Evolutionary conservation across 2,329 filamentous ascomycete genomes (phyloP).

Genomic region (Microascus cirrosus): DNA sequence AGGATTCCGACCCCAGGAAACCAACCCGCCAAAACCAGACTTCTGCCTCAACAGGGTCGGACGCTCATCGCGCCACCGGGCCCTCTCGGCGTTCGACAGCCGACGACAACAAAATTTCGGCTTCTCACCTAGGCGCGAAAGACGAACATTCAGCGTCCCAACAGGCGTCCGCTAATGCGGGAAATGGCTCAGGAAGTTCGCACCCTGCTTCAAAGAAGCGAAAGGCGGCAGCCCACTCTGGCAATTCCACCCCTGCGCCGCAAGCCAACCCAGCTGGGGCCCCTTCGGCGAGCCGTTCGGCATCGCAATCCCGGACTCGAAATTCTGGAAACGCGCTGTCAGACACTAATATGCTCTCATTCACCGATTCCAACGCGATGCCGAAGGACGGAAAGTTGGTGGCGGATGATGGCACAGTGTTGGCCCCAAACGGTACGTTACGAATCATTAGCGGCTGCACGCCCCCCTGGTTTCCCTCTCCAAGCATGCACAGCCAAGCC

Average conservation of each 20-base stretch:
- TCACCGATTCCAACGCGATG: constrained; percentile 58
- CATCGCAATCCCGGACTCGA: constrained; percentile 2
- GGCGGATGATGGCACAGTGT: constrained; percentile 80
- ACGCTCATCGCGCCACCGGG: neutral
- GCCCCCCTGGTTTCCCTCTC: constrained; percentile 1
- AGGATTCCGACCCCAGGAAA: constrained; percentile 48
- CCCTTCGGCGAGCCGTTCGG: neutral
- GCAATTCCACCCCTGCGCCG: constrained; percentile 12
- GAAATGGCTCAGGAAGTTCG: neutral
- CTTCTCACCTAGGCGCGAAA: constrained; percentile 1
- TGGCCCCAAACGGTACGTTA: constrained; percentile 73
- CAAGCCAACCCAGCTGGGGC: constrained; percentile 2
- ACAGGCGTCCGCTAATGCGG: neutral
- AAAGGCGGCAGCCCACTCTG: constrained; percentile 50
- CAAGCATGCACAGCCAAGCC: neutral
- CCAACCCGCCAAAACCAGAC: constrained; percentile 22
- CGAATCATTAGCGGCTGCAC: neutral
- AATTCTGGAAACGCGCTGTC: constrained; percentile 15
- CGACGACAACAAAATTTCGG: constrained; percentile 1
- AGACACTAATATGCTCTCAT: constrained; percentile 81
- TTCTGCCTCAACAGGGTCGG: neutral
- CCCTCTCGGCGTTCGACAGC: constrained; percentile 6
- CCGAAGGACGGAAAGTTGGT: constrained; percentile 68
- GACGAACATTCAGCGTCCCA: constrained; percentile 1
- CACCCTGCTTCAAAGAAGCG: constrained; percentile 57